Evolutionary conservation across 192 early-diverging fungal species (phyloP).

Genomic region (Entomortierella chlamydospora): DNA sequence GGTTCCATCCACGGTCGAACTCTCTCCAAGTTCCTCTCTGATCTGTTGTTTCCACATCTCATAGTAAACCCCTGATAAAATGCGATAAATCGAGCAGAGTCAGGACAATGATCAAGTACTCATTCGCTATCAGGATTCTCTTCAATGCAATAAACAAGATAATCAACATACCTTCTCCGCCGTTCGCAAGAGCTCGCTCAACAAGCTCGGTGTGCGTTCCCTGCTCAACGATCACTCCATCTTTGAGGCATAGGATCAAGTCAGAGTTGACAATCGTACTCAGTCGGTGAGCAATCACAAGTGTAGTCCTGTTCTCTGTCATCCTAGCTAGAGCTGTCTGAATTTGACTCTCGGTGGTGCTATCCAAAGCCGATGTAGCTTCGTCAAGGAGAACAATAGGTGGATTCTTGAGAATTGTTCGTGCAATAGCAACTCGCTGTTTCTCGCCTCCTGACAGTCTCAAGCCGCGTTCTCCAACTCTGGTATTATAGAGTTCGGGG

Average conservation of each 20-base stretch:
- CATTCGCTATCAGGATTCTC: too few relatives aligned
- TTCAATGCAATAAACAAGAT: too few relatives aligned
- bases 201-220: slow-evolving; percentile 88
- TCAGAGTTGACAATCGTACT: slow-evolving; percentile 89
- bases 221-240: slow-evolving; percentile 83
- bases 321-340: slow-evolving; percentile 84
- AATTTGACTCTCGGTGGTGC: slow-evolving; percentile 77
- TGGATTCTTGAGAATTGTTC: slow-evolving; percentile 78
- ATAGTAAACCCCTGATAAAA: slow-evolving; percentile 76
- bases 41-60: slow-evolving; percentile 95
- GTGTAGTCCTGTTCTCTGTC: slow-evolving; percentile 84
- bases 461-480: slow-evolving; percentile 77
- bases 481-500: slow-evolving; percentile 70
- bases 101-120: too few relatives aligned
- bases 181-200: slow-evolving; percentile 45
- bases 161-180: slow-evolving; percentile 43
- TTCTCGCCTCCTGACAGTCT: slow-evolving; percentile 94
- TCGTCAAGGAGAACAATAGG: slow-evolving; percentile 85
- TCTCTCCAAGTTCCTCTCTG: slow-evolving; percentile 61
- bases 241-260: slow-evolving; percentile 84
- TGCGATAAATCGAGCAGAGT: too few relatives aligned
- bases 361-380: slow-evolving; percentile 85
- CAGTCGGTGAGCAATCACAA: slow-evolving; percentile 89
- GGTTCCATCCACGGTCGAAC: slow-evolving; percentile 25
- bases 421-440: slow-evolving; percentile 88